Evolutionary conservation across 176 grass and related monocot genomes (phyloP).

Genomic region (Microstegium vimineum): DNA sequence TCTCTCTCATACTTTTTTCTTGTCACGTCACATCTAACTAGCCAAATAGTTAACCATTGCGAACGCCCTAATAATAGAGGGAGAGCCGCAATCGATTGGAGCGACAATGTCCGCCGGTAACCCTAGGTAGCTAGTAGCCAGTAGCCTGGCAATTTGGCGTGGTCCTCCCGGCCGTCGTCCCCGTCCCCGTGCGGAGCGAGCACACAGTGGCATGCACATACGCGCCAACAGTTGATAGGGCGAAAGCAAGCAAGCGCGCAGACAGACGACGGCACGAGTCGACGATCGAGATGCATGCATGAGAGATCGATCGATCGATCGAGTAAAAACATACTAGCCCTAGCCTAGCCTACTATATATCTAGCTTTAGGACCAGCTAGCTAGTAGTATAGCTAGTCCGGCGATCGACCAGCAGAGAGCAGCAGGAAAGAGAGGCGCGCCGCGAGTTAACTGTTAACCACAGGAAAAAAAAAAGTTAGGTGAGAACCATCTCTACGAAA

Average conservation of each 20-base stretch:
- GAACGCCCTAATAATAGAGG: too few species aligned
- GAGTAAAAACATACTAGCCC: background rate
- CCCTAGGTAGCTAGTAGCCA: constrained; percentile 26
- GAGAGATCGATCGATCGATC: background rate
- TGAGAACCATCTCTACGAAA: too few species aligned
- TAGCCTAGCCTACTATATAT: background rate
- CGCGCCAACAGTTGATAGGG: constrained; percentile 34
- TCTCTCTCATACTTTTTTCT: too few species aligned
- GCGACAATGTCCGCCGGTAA: background rate
- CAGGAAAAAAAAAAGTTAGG: too few species aligned
- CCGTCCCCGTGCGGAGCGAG: constrained; percentile 5
- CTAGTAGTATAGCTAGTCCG: background rate
- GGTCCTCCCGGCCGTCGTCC: too few species aligned
- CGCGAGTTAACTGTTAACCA: constrained; percentile 32
- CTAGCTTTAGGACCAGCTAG: too few species aligned
- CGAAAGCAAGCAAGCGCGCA: background rate
- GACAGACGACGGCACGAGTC: constrained; percentile 28
- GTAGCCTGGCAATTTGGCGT: constrained; percentile 5
- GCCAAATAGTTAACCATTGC: too few species aligned
- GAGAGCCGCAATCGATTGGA: too few species aligned
- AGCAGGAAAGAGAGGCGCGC: constrained; percentile 16
- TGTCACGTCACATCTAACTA: too few species aligned
- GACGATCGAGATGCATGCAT: background rate
- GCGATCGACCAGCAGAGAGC: background rate
- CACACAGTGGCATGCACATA: constrained; percentile 52